phyloP scores from a whole-genome alignment of 1,284 basidiomycete species.

The Pascua guehoae region DNA sequence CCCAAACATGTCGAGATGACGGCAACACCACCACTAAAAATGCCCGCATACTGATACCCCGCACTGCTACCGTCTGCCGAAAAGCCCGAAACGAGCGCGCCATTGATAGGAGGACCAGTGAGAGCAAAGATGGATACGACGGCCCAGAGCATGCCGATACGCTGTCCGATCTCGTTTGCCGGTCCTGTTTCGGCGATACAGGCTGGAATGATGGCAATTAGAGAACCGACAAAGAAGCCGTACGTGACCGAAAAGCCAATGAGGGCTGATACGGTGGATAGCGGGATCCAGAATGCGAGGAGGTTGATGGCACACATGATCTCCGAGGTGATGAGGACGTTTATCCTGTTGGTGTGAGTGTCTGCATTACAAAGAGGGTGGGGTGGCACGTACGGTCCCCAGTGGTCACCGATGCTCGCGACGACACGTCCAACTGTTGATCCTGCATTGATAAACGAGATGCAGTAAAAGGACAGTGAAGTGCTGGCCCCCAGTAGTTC shows the following conservation, averaged over 20 bases:
- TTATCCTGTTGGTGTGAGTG: constrained; percentile 30
- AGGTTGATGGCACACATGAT: constrained; percentile 11
- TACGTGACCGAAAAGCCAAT: constrained; percentile 39
- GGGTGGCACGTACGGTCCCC: constrained; percentile 7
- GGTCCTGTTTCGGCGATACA: constrained; percentile 21
- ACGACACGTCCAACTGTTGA: constrained; percentile 24
- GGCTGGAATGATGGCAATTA: constrained; percentile 28
- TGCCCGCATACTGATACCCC: constrained; percentile 2
- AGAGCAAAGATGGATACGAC: constrained; percentile 31
- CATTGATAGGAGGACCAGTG: constrained; percentile 41
- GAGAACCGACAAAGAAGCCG: constrained; percentile 34
- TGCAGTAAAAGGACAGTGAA: constrained; percentile 26
- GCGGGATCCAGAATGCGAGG: constrained; percentile 28
- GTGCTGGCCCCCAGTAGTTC: constrained; percentile 23
- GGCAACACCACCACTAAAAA: constrained; percentile 2
- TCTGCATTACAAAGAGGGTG: constrained; percentile 12
- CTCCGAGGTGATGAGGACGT: constrained; percentile 33
- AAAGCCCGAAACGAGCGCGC: constrained; percentile 26
- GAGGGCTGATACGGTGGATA: constrained; percentile 20
- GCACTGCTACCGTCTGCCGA: too few species aligned
- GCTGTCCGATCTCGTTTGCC: constrained; percentile 24
- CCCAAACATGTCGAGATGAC: too few species aligned
- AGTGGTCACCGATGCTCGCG: constrained; percentile 8
- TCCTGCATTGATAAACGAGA: constrained; percentile 34
- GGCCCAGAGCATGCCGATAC: constrained; percentile 26